These are phyloP conservation scores for Quercus phellos DNA, from an alignment of 331 rosid species.

Conservation along the genomic window DNA sequence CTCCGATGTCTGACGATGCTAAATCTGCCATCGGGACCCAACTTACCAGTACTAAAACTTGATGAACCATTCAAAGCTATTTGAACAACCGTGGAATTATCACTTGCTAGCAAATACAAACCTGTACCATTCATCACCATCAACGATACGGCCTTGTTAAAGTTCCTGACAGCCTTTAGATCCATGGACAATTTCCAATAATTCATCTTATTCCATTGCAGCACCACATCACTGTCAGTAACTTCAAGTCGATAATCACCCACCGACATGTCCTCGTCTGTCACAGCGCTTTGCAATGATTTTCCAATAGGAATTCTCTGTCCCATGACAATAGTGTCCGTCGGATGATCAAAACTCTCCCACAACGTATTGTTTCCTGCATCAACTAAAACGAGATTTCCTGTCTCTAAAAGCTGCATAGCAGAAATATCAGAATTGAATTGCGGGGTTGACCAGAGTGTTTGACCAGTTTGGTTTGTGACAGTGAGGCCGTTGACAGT, in stretches of 20 bases:
- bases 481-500: conserved; percentile 47
- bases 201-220: too few species aligned
- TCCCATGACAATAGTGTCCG: conserved; percentile 73
- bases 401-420: conserved; percentile 55
- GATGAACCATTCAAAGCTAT: too few species aligned
- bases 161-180: conserved; percentile 31
- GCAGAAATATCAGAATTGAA: conserved; percentile 38
- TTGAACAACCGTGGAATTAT: too few species aligned
- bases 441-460: conserved; percentile 75
- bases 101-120: too few species aligned
- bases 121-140: conserved; percentile 37
- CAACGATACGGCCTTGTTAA: conserved; percentile 34
- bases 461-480: conserved; percentile 23
- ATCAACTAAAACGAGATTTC: conserved; percentile 71
- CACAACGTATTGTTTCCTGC: conserved; percentile 57
- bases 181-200: conserved; percentile 69
- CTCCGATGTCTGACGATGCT: conserved; percentile 48
- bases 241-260: conserved; percentile 40
- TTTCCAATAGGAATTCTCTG: conserved; percentile 53
- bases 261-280: conserved; percentile 44
- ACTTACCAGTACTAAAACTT: conserved; percentile 43
- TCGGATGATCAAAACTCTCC: conserved; percentile 81
- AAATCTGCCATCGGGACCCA: conserved; percentile 57
- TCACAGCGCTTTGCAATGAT: conserved; percentile 37
- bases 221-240: conserved; percentile 45